Conservation (phyloP, 106 monocot species). For the Dioscorea dumetorum region DNA sequence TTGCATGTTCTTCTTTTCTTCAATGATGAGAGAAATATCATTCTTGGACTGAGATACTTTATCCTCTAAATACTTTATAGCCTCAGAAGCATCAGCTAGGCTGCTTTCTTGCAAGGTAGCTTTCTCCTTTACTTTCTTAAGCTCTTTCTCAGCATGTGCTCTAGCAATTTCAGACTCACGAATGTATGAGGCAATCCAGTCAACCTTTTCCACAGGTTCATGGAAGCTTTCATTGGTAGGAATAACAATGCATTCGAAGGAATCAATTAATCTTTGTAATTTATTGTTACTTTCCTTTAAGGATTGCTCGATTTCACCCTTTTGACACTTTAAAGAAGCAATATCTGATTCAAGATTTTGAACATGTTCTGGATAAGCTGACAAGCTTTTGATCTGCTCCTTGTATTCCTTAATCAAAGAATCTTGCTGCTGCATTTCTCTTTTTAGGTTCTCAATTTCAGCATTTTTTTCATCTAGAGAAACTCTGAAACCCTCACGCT, state of each 20-base stretch:
- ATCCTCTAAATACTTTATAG: slow-evolving; percentile 46
- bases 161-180: slow-evolving; percentile 31
- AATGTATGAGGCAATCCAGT: slow-evolving; percentile 40
- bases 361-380: slow-evolving; percentile 28
- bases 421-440: slow-evolving; percentile 45
- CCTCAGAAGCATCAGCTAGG: slow-evolving; percentile 36
- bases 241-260: slow-evolving; percentile 37
- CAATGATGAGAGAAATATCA: slow-evolving; percentile 16
- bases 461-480: slow-evolving; percentile 66
- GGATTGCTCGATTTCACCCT: slow-evolving; percentile 27
- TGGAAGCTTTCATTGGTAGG: slow-evolving; percentile 39
- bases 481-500: slow-evolving; percentile 69
- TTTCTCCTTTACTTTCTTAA: slow-evolving; percentile 51
- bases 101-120: slow-evolving; percentile 20
- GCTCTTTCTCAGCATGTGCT: slow-evolving; percentile 29
- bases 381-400: slow-evolving; percentile 44
- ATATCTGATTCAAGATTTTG: slow-evolving; percentile 54
- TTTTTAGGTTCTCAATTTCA: slow-evolving; percentile 69
- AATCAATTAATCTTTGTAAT: slow-evolving; percentile 33
- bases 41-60: slow-evolving; percentile 36
- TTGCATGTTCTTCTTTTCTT: slow-evolving; percentile 56
- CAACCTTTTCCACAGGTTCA: slow-evolving; percentile 49
- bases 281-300: slow-evolving; percentile 42
- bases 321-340: slow-evolving; percentile 41
- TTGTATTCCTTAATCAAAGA: slow-evolving; percentile 35